Evolutionary conservation across 257 asterid species (phyloP).

Genomic region (Nicotiana noctiflora): DNA sequence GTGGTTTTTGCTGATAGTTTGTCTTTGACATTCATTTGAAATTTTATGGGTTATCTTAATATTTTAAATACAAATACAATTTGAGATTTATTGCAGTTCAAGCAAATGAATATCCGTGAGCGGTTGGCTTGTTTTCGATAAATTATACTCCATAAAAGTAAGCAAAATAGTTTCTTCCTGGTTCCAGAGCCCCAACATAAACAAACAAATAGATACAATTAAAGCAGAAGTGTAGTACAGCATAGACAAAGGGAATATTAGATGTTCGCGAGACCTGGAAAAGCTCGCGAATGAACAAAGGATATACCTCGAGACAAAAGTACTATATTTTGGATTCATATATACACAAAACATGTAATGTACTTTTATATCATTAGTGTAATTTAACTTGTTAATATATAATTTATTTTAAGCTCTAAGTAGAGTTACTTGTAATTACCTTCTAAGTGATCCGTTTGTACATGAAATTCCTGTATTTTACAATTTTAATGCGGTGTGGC

Average conservation of each 20-base stretch:
- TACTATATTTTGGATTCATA: no score
- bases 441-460: no score
- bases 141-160: no score
- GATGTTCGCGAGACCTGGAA: neutral
- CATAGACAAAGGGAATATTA: neutral
- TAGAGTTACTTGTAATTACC: no score
- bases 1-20: neutral
- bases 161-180: no score
- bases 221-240: neutral
- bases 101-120: neutral
- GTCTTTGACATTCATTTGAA: neutral
- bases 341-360: neutral
- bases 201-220: neutral
- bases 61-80: neutral
- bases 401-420: no score
- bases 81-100: neutral
- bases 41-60: neutral
- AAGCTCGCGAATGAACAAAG: neutral
- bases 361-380: no score
- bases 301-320: neutral
- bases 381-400: neutral
- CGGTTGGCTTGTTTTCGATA: no score
- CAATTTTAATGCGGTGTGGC: no score
- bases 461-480: no score
- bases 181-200: no score